A percentile compares a stretch with the other conserved stretches of the same genome.
These are phyloP conservation scores for Geranomyces variabilis DNA, from an alignment of 192 early-diverging fungal genomes.

Conservation along the genomic window DNA sequence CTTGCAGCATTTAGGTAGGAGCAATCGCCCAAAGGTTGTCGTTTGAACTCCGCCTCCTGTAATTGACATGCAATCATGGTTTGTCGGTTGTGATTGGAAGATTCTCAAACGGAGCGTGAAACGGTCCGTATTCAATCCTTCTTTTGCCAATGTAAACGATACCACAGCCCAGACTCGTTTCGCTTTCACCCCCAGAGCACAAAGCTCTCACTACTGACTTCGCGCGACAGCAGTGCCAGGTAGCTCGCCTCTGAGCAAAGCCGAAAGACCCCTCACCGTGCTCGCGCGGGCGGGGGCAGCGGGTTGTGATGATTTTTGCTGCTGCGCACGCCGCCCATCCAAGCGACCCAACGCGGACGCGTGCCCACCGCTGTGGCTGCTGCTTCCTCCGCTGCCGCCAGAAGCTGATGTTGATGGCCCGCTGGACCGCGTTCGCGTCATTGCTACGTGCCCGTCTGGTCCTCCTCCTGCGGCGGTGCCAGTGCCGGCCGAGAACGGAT, in stretches of 20 bases:
- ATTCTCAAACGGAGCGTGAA: too few species aligned
- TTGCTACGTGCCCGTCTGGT: neutral
- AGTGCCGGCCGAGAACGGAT: neutral
- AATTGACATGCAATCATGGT: too few species aligned
- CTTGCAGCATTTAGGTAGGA: too few species aligned
- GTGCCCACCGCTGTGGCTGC: neutral
- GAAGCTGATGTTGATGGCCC: neutral
- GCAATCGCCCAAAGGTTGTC: too few species aligned
- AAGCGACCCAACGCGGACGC: neutral
- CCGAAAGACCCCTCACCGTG: neutral
- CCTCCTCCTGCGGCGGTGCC: neutral
- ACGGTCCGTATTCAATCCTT: too few species aligned
- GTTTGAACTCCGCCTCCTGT: too few species aligned
- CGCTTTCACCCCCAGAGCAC: too few species aligned
- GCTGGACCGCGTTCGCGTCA: conserved; percentile 6
- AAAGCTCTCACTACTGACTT: too few species aligned
- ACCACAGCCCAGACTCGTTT: too few species aligned
- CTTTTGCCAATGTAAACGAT: too few species aligned
- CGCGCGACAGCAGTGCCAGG: neutral
- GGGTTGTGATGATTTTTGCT: neutral
- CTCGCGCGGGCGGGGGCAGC: neutral
- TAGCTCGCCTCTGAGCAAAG: neutral
- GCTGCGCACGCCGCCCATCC: neutral
- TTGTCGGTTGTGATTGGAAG: too few species aligned
- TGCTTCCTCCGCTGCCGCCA: neutral